Evolutionary conservation across 2,329 filamentous ascomycete genomes (phyloP).

Genomic region (Fusarium xyrophilum): DNA sequence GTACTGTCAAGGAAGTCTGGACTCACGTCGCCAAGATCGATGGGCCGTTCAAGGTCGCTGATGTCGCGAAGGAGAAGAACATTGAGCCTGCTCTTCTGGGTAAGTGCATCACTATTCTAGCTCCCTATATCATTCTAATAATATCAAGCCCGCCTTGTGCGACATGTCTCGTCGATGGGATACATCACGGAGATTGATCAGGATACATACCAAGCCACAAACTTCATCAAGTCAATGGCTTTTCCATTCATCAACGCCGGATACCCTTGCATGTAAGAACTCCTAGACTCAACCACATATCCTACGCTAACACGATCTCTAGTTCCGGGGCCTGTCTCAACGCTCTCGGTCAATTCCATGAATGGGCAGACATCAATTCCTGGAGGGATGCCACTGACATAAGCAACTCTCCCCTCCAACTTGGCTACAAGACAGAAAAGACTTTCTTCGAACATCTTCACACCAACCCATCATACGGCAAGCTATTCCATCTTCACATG

Average conservation of each 20-base stretch:
- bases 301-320: not conserved
- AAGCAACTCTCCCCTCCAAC: slow-evolving; percentile 42
- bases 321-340: slow-evolving; percentile 28
- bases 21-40: slow-evolving; percentile 42
- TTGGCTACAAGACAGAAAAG: slow-evolving; percentile 45
- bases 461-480: slow-evolving; percentile 40
- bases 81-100: slow-evolving; percentile 14
- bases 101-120: not conserved
- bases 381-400: slow-evolving; percentile 44
- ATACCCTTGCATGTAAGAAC: slow-evolving; percentile 44
- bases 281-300: rapidly evolving
- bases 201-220: slow-evolving; percentile 49
- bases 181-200: slow-evolving; percentile 47
- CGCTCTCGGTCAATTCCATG: slow-evolving; percentile 41
- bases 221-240: slow-evolving; percentile 47
- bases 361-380: slow-evolving; percentile 41
- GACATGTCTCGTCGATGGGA: slow-evolving; percentile 50
- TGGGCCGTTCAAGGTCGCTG: slow-evolving; percentile 43
- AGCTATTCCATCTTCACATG: slow-evolving; percentile 51
- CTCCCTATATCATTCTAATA: rapidly evolving
- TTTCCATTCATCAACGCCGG: slow-evolving; percentile 46
- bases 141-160: slow-evolving; percentile 43
- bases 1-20: slow-evolving; percentile 49
- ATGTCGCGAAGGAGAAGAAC: slow-evolving; percentile 40
- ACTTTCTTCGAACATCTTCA: slow-evolving; percentile 47